Conservation (phyloP, 306 rosid genomes). For the Nissolia schottii region DNA sequence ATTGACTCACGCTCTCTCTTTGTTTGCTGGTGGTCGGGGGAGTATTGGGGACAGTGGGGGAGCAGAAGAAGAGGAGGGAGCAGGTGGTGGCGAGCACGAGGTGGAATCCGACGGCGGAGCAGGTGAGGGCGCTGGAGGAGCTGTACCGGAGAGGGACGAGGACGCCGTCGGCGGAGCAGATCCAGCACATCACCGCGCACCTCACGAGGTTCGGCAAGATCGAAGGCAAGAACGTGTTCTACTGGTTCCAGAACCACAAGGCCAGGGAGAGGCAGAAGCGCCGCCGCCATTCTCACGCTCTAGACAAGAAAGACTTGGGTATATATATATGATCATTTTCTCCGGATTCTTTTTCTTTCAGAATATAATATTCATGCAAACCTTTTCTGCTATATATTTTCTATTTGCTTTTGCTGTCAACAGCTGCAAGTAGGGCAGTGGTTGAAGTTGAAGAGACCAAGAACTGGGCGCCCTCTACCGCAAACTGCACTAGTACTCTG, state of each 20-base stretch:
- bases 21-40: too few relatives aligned
- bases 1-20: too few relatives aligned
- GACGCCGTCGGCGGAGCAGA: conserved; percentile 82
- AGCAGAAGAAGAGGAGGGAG: conserved; percentile 63
- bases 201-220: conserved; percentile 66
- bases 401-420: conserved; percentile 51
- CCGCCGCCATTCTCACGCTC: conserved; percentile 55
- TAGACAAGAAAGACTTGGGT: conserved; percentile 49
- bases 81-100: conserved; percentile 80
- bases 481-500: conserved; percentile 40
- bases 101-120: conserved; percentile 96
- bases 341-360: too few relatives aligned
- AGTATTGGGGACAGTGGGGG: conserved; percentile 37
- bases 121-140: conserved; percentile 77
- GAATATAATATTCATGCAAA: too few relatives aligned
- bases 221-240: conserved; percentile 76
- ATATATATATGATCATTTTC: too few relatives aligned
- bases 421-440: conserved; percentile 60
- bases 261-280: conserved; percentile 82
- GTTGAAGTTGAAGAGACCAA: conserved; percentile 70
- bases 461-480: conserved; percentile 63
- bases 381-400: too few relatives aligned
- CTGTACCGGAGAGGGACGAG: conserved; percentile 78
- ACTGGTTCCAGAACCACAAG: conserved; percentile 82
- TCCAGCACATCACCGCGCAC: conserved; percentile 66